A percentile compares a stretch with the other conserved stretches of the same genome.
Conservation (phyloP, 192 early-diverging fungal species). For the Kickxella alabastrina region DNA sequence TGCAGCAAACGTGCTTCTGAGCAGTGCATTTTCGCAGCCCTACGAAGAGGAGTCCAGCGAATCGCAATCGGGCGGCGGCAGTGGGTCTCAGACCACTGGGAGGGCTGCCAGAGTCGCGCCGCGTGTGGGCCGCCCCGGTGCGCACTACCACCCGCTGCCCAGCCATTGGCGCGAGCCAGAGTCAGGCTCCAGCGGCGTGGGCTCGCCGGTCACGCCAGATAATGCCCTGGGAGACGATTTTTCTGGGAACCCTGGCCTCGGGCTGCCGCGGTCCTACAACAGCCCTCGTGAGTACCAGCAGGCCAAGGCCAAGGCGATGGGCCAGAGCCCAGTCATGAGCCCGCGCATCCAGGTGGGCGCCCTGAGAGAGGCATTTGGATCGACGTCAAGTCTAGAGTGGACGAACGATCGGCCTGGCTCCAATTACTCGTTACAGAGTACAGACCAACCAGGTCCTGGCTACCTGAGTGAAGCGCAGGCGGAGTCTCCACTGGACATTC, state of each 20-base stretch:
- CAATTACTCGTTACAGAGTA: slow-evolving; percentile 36
- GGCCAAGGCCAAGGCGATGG: slow-evolving; percentile 11
- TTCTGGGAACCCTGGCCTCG: slow-evolving; percentile 1
- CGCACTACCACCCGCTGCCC: slow-evolving; percentile 45
- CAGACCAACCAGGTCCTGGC: slow-evolving; percentile 6
- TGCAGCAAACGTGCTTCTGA: slow-evolving; percentile 18
- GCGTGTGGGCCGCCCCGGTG: slow-evolving; percentile 28
- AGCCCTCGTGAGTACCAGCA: slow-evolving; percentile 18
- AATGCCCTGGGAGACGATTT: slow-evolving; percentile 21
- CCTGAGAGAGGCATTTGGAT: slow-evolving; percentile 40
- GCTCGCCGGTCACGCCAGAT: slow-evolving; percentile 47
- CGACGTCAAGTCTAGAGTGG: slow-evolving; percentile 44
- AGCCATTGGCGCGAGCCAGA: slow-evolving; percentile 52
- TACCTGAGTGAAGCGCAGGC: slow-evolving; percentile 24
- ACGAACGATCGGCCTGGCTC: slow-evolving; percentile 35
- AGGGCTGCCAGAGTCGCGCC: slow-evolving; percentile 8
- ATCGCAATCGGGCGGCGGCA: background rate
- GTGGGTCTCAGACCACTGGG: slow-evolving; percentile 2
- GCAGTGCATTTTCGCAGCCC: slow-evolving; percentile 25
- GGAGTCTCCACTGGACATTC: slow-evolving; percentile 41
- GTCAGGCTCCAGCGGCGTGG: slow-evolving; percentile 40
- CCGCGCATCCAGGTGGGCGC: slow-evolving; percentile 23
- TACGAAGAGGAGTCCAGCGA: slow-evolving; percentile 11
- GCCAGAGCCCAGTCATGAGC: slow-evolving; percentile 17
- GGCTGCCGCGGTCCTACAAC: slow-evolving; percentile 17